Conservation (phyloP, 495 filamentous ascomycete species). For the Aspergillus leporis region DNA sequence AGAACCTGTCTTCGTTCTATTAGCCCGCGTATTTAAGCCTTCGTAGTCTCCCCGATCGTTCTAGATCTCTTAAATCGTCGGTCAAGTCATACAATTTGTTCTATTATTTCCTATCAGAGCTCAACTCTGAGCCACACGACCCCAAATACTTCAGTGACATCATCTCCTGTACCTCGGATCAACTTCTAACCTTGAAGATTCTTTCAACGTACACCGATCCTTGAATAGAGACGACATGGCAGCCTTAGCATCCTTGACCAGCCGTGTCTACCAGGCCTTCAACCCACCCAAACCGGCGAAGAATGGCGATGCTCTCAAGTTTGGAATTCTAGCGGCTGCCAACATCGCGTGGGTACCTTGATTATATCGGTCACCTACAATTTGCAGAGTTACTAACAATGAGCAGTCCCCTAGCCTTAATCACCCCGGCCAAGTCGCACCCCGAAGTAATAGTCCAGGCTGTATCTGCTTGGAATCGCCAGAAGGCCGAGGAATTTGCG, state of each 20-base stretch:
- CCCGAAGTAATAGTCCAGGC: conserved; percentile 59
- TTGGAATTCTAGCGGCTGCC: conserved; percentile 35
- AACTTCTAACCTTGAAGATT: too few species aligned
- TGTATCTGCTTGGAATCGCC: conserved; percentile 57
- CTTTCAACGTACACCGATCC: too few species aligned
- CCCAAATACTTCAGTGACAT: too few species aligned
- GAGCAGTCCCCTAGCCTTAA: conserved; percentile 56
- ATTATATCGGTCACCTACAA: background rate
- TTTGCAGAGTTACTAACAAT: background rate
- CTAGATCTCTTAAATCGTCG: too few species aligned
- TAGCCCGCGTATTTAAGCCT: too few species aligned
- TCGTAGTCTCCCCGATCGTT: too few species aligned
- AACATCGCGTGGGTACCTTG: conserved; percentile 27
- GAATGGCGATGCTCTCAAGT: conserved; percentile 27
- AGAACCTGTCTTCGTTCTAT: too few species aligned
- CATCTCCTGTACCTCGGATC: too few species aligned
- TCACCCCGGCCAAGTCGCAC: conserved; percentile 57
- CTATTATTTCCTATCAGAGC: too few species aligned
- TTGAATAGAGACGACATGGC: too few species aligned
- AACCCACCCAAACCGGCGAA: conserved; percentile 25
- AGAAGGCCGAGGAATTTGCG: conserved; percentile 55
- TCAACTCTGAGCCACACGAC: too few species aligned
- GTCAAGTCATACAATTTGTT: too few species aligned
- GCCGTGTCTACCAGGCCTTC: conserved; percentile 22
- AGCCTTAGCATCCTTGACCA: background rate